Evolutionary conservation across 495 filamentous ascomycete genomes (phyloP), one percentile per base, ranked within the genome.

Genomic region (Trichoderma virens): DNA sequence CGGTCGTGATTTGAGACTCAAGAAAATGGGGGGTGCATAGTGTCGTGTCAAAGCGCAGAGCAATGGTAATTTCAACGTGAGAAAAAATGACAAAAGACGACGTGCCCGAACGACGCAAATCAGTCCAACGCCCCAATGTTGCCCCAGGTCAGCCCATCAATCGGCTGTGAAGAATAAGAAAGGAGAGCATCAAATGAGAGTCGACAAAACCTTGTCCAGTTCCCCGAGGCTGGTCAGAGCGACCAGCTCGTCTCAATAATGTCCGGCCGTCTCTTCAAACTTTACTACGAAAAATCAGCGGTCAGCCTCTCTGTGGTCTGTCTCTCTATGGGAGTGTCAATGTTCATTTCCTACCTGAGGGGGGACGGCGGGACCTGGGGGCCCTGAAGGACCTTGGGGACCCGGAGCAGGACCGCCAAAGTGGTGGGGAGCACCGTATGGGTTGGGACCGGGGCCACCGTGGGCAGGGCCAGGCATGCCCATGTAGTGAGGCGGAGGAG

Each of bases 401-500:
- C 66, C 66, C 2, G 64, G 59, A 18, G 35, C 35, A 47, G 64
- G 67, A 56, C 70, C 70, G 34, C 68, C 67, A 63, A 71, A 72
- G 60, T 67, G 64, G 38, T 59, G 64, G 45, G 73, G 73, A 18
- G 65, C 67, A 25, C 66, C 67, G 62, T 68, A 70, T 27, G 67
- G 66, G 60, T 63, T 67, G 60, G 72, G 71, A 39, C 71, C 73
- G 5, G 69, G 63, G 28, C 67, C 88, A 9, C 60, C 61, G 38
- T 35, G 61, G n/a, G 34, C 61, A 31, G 32, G 61, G 3, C 34
- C 61, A 45, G 61, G 61, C 76, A 91, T 85, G 66, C 88, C 88
- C 86, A 94, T 93, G 66, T 88, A 90, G 62, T 93, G 92, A 62
- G 89, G 92, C 31, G 94, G 94, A 30, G 93, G 93, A 66, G 93